phyloP scores from a whole-genome alignment of 805 yeast species.

The Metschnikowia kunwiensis region DNA sequence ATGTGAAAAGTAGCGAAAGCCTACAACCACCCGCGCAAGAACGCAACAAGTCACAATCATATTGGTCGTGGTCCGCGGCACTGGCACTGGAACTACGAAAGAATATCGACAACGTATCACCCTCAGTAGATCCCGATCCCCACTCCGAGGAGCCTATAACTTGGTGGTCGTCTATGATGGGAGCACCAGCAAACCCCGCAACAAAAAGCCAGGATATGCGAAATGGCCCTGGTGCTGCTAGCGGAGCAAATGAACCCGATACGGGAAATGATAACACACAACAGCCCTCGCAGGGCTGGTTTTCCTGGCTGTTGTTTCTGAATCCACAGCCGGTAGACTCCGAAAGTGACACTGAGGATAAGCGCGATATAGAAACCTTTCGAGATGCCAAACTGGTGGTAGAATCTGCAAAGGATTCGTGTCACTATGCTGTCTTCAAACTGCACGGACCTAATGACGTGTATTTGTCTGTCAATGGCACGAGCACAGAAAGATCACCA shows the following conservation, averaged over 20 bases:
- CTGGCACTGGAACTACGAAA: slow-evolving; percentile 4
- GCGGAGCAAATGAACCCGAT: too few relatives aligned
- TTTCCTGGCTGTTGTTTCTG: slow-evolving; percentile 5
- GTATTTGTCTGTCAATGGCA: slow-evolving; percentile 36
- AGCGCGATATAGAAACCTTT: slow-evolving; percentile 14
- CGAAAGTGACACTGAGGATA: slow-evolving; percentile 7
- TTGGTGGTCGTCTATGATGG: slow-evolving; percentile 7
- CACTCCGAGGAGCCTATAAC: slow-evolving; percentile 1
- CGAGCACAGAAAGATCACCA: slow-evolving; percentile 32
- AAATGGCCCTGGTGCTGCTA: too few relatives aligned
- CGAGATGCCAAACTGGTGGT: slow-evolving; percentile 32
- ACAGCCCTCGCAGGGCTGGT: slow-evolving; percentile 7
- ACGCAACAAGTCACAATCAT: background rate
- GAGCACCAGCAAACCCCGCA: background rate
- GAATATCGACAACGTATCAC: background rate
- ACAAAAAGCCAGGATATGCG: background rate
- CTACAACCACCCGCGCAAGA: background rate
- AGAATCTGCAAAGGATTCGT: slow-evolving; percentile 31
- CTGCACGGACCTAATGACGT: slow-evolving; percentile 3
- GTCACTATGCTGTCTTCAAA: slow-evolving; percentile 34
- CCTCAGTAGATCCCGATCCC: background rate
- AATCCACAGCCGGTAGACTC: background rate
- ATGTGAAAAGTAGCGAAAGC: background rate
- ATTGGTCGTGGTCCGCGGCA: slow-evolving; percentile 6
- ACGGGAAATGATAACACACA: too few relatives aligned